Base-by-base conservation (phyloP, 106 monocot genomes). In the Alisma plantagoaquatica region DNA sequence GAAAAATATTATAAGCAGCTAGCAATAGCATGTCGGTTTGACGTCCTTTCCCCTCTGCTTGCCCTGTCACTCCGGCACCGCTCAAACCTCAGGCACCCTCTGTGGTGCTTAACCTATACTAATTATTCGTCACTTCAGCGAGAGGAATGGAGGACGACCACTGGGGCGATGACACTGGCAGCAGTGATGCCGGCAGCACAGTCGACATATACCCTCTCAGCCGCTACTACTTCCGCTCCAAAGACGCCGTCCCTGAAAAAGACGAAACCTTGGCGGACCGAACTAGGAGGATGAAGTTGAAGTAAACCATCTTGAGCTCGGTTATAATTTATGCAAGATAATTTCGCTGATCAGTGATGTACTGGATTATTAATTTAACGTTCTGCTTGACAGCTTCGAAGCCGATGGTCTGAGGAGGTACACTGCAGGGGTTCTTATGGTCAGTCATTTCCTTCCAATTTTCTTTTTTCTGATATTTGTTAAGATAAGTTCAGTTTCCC, bases 131-230 rank as follows among this genome's bases (percentile, higher is more conserved):
- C n/a, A n/a, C n/a, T n/a, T n/a, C n/a, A 38, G 35, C 14, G n/a
- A n/a, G n/a, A n/a, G 28, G 32, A 31, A 53, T 53, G 53, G 53
- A 31, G 14, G 30, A 31, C 25, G 53, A 30, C 30, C 29, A 5
- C 28, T 7, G 0, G 2, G 2, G 11, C 53, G 53, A 3, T 17
- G 18, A 8, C 29, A 20, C 17, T 2, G 44, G 59, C 43, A 11
- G 25, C 0, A 7, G n/a, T 6, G 33, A 27, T 4, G 14, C 17
- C 31, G 22, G 47, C 14, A 29, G 26, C 1, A 54, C 49, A 35
- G 57, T 74, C 49, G 80, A 75, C 10, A 64, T 81, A 31, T 73
- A 65, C 35, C 76, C 81, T 19, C 65, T 82, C 15, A 61, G 38
- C 20, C 32, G 62, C 6, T 77, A 82, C 76, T 73, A 61, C 52